Conservation (phyloP, 768 basidiomycete genomes). For the Boletus barrowsii region DNA sequence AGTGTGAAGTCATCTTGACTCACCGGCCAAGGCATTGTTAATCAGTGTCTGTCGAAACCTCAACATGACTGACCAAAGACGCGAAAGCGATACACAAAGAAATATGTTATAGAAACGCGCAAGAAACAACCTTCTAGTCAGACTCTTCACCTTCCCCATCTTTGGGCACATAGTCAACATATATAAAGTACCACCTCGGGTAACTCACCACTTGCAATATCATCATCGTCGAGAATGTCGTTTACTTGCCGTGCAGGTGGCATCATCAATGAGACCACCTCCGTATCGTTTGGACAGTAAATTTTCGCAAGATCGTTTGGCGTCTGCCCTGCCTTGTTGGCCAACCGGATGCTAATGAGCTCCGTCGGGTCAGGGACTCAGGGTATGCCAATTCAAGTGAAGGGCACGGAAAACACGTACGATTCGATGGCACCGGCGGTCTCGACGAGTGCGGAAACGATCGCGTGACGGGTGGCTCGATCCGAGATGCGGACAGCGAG, state of each 20-base stretch:
- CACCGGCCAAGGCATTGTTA: too few species aligned
- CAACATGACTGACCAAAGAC: background rate
- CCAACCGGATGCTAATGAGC: constrained; percentile 19
- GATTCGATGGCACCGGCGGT: constrained; percentile 24
- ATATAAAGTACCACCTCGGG: background rate
- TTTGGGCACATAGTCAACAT: constrained; percentile 1
- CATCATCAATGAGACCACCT: constrained; percentile 17
- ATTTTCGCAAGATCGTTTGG: constrained; percentile 23
- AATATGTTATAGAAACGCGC: too few species aligned
- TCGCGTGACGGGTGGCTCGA: constrained; percentile 10
- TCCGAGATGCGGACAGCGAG: constrained; percentile 24
- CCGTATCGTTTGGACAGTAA: constrained; percentile 16
- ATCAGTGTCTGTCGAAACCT: background rate
- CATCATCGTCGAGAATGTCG: constrained; percentile 8
- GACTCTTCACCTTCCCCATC: constrained; percentile 4
- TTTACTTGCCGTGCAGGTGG: constrained; percentile 15
- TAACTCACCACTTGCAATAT: constrained; percentile 21
- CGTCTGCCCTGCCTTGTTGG: constrained; percentile 27
- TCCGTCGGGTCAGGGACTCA: background rate
- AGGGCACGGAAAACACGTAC: constrained; percentile 5
- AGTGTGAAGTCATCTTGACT: background rate
- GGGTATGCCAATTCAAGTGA: background rate
- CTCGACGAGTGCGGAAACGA: constrained; percentile 24
- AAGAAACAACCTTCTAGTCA: background rate
- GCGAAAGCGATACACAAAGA: background rate